Evolutionary conservation across 768 basidiomycete species (phyloP), one percentile per base, ranked within the genome.

Genomic region (Dacryopinax primogenitus): DNA sequence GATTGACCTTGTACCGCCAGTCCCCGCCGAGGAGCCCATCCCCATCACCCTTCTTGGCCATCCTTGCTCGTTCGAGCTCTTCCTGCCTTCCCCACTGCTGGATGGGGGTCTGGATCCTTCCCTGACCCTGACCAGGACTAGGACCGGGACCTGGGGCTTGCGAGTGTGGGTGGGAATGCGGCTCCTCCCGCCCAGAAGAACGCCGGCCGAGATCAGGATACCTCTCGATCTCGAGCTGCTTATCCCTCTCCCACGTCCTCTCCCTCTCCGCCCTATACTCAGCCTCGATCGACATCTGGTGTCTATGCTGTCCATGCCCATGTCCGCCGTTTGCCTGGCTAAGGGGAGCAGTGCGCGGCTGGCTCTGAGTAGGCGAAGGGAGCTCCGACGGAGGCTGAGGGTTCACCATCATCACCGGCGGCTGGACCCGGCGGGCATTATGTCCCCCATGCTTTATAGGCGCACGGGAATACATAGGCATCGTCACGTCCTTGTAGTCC

Each of bases 351-450:
- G 18, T 44, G 41, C 7, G 16, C 4, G 41, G 41, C 7, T 44
- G 41, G 41, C 18, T 44, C 23, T 44, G 41, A 18, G n/a, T n/a
- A n/a, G n/a, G n/a, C n/a, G n/a, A n/a, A n/a, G n/a, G n/a, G n/a
- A n/a, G n/a, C n/a, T n/a, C n/a, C 18, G 4, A 18, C 41, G 41
- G 41, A 7, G 41, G 11, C 21, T 58, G 51, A 58, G 51, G 13
- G 21, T 58, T 58, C 15, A 58, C 51, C 51, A 58, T 58, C 51
- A 58, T 58, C 26, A 58, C 51, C 23, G 51, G 51, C 18, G 51
- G 51, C 51, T 58, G 51, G 30, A 58, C 51, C 26, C 21, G 26
- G 26, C 51, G 12, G 12, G 51, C 51, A 30, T 47, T 47, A 58
- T 13, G 51, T 13, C 51, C 51, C 18, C 51, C 51, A 18, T 58